Conservation (phyloP, 805 yeast species). For the Hanseniaspora nectarophila region DNA sequence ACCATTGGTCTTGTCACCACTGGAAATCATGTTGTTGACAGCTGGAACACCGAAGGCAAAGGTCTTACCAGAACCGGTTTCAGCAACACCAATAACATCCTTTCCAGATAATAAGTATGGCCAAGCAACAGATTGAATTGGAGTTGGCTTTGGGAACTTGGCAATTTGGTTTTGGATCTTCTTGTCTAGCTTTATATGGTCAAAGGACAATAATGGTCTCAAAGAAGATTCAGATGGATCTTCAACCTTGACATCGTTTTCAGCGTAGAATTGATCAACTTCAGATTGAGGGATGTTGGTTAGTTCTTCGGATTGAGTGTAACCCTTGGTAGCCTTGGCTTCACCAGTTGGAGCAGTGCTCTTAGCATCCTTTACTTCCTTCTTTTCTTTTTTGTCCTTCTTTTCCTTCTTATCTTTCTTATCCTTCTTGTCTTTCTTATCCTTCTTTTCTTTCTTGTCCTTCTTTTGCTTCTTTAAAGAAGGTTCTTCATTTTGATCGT, state of each 20-base stretch:
- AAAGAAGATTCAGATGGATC: slow-evolving; percentile 44
- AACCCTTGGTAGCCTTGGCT: slow-evolving; percentile 19
- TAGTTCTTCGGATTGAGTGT: slow-evolving; percentile 33
- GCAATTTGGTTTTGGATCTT: slow-evolving; percentile 49
- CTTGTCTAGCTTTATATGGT: slow-evolving; percentile 44
- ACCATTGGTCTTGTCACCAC: slow-evolving; percentile 30
- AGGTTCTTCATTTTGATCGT: slow-evolving; percentile 26
- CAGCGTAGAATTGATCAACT: slow-evolving; percentile 48
- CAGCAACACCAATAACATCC: slow-evolving; percentile 95
- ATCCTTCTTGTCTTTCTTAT: slow-evolving; percentile 24
- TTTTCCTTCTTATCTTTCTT: slow-evolving; percentile 24
- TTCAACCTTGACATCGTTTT: slow-evolving; percentile 69
- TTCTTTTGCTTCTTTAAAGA: slow-evolving; percentile 26
- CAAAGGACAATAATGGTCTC: slow-evolving; percentile 61
- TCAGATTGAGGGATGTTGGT: slow-evolving; percentile 40
- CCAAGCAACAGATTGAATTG: slow-evolving; percentile 92
- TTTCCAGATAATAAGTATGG: slow-evolving; percentile 67
- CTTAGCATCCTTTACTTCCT: slow-evolving; percentile 29
- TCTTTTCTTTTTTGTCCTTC: slow-evolving; percentile 28
- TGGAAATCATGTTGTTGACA: slow-evolving; percentile 48
- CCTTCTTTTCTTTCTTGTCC: slow-evolving; percentile 26
- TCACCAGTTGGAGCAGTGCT: slow-evolving; percentile 11
- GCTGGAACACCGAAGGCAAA: slow-evolving; percentile 97
- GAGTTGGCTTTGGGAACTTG: slow-evolving; percentile 82
- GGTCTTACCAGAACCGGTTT: slow-evolving; percentile 96